Conservation (phyloP, 805 yeast genomes). For the Limtongia smithiae region DNA sequence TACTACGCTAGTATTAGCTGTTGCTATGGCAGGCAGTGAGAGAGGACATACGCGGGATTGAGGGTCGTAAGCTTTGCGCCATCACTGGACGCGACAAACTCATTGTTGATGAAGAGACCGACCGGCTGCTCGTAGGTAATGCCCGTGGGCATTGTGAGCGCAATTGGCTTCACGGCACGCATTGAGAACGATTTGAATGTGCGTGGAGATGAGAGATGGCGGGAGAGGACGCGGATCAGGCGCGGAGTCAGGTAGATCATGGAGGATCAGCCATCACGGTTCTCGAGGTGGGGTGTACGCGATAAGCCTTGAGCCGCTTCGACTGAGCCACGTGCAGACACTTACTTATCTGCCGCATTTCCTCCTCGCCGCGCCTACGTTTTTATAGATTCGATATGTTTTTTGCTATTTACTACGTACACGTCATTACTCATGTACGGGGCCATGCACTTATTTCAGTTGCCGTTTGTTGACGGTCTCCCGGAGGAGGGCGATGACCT, state of each 20-base stretch:
- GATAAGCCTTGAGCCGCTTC: no score
- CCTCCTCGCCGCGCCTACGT: no score
- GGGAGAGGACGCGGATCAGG: no score
- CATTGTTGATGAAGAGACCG: constrained; percentile 85
- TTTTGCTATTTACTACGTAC: no score
- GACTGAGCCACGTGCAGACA: no score
- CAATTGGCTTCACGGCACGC: not conserved
- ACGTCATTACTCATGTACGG: constrained; percentile 44
- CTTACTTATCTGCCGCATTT: no score
- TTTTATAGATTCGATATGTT: no score
- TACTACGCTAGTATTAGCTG: not conserved
- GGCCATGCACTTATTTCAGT: constrained; percentile 85
- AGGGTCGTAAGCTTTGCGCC: constrained; percentile 49
- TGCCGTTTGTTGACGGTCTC: constrained; percentile 47
- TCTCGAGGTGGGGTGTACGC: no score
- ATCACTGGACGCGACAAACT: constrained; percentile 58
- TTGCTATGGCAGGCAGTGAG: not conserved
- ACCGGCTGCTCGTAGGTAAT: constrained; percentile 70
- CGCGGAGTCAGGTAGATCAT: not conserved
- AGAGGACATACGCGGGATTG: constrained; percentile 15
- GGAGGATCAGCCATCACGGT: no score
- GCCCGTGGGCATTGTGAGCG: constrained; percentile 62
- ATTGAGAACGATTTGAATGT: not conserved
- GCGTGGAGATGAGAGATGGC: no score
- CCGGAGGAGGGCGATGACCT: constrained; percentile 68